A percentile compares a stretch with the other conserved stretches of the same genome.
Conservation (phyloP, 2,329 filamentous ascomycete species). For the Fusarium stilboides region DNA sequence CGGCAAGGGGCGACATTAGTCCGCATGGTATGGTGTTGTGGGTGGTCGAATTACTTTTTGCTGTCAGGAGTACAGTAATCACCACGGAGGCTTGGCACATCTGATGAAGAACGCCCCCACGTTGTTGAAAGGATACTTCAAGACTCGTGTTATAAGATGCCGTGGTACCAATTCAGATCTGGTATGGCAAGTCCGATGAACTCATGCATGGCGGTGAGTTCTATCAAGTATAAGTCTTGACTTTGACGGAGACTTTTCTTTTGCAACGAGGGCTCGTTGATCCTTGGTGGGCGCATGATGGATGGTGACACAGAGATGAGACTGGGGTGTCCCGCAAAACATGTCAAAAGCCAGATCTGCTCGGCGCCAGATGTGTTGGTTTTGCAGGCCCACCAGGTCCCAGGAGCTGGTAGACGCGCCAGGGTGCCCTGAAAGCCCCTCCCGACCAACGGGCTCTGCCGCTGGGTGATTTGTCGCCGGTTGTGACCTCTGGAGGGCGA, state of each 20-base stretch:
- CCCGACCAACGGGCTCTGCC: constrained; percentile 48
- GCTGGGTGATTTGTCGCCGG: constrained; percentile 36
- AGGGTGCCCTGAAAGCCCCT: constrained; percentile 47
- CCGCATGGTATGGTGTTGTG: constrained; percentile 33
- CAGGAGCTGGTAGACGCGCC: constrained; percentile 38
- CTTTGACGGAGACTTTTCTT: constrained; percentile 33
- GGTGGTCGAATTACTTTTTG: constrained; percentile 45
- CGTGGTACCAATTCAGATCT: constrained; percentile 33
- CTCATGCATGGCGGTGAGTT: constrained; percentile 41
- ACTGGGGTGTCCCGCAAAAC: constrained; percentile 53
- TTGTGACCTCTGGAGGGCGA: constrained; percentile 35
- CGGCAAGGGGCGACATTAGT: constrained; percentile 41
- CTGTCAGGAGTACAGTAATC: constrained; percentile 37
- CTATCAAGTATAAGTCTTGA: constrained; percentile 16
- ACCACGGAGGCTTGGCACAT: constrained; percentile 41
- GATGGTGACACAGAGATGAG: constrained; percentile 53
- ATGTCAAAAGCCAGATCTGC: constrained; percentile 53
- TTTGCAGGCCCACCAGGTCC: constrained; percentile 37
- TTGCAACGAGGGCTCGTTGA: constrained; percentile 36
- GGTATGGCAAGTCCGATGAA: constrained; percentile 37
- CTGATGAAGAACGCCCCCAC: constrained; percentile 41
- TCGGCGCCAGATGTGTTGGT: constrained; percentile 47
- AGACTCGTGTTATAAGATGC: constrained; percentile 20
- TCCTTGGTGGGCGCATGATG: constrained; percentile 44
- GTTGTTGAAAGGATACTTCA: constrained; percentile 22